These are phyloP conservation scores for Hypoxylon sp. DNA, from an alignment of 2,329 filamentous ascomycete genomes.

Conservation along the genomic window DNA sequence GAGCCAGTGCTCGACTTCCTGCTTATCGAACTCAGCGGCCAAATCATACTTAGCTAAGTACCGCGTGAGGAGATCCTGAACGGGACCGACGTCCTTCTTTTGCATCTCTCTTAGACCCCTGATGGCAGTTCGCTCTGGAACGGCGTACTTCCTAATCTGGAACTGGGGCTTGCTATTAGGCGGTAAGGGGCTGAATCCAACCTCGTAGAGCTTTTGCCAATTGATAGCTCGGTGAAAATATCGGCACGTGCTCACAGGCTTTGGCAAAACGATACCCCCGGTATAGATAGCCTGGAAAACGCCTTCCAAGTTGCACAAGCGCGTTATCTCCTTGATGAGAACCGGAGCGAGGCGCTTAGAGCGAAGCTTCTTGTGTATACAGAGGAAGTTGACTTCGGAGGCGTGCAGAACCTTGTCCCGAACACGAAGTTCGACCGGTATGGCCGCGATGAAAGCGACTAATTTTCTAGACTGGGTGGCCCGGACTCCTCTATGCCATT, in stretches of 20 bases:
- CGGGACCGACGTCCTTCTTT: constrained; percentile 80
- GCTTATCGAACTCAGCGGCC: constrained; percentile 82
- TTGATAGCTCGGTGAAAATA: constrained; percentile 96
- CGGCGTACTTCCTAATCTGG: constrained; percentile 87
- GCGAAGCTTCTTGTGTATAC: constrained; percentile 97
- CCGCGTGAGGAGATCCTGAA: constrained; percentile 79
- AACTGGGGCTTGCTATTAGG: constrained; percentile 84
- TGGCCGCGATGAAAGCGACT: constrained; percentile 95
- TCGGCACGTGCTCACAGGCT: constrained; percentile 90
- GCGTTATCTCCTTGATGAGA: constrained; percentile 97
- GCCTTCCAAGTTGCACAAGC: constrained; percentile 86
- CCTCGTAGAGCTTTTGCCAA: constrained; percentile 96
- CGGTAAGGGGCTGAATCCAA: constrained; percentile 92
- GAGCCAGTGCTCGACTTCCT: constrained; percentile 91
- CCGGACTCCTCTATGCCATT: constrained; percentile 96
- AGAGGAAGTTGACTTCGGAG: constrained; percentile 98
- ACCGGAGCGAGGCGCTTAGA: constrained; percentile 93
- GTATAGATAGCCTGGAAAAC: constrained; percentile 98
- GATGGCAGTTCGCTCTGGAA: constrained; percentile 81
- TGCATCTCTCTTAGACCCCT: constrained; percentile 86
- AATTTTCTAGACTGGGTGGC: constrained; percentile 86
- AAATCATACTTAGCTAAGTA: constrained; percentile 88
- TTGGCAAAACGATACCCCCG: constrained; percentile 90
- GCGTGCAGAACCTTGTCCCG: constrained; percentile 81
- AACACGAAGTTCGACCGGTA: constrained; percentile 86